Percentiles rank a stretch among this genome's conserved stretches.
Evolutionary conservation across 2,329 filamentous ascomycete species (phyloP).

Genomic region (Penicillium palitans): DNA sequence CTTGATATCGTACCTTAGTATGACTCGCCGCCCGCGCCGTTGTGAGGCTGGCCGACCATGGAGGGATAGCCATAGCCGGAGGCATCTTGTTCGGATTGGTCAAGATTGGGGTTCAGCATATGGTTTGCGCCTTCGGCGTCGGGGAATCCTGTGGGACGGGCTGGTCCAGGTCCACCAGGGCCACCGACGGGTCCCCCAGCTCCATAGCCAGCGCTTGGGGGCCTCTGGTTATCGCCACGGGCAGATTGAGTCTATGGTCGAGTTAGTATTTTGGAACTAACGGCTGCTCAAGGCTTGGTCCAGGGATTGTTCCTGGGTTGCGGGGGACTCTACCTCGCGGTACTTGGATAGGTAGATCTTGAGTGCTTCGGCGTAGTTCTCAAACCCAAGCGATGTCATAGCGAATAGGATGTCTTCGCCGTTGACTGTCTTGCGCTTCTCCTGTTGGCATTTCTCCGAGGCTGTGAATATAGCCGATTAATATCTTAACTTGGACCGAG

Average conservation of each 20-base stretch:
- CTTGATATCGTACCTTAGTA: slow-evolving; percentile 33
- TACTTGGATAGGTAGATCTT: slow-evolving; percentile 99
- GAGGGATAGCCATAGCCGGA: slow-evolving; percentile 48
- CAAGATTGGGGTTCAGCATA: slow-evolving; percentile 47
- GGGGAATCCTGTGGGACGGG: slow-evolving; percentile 37
- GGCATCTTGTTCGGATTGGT: slow-evolving; percentile 48
- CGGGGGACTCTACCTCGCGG: slow-evolving; percentile 75
- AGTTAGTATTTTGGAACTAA: slow-evolving; percentile 43
- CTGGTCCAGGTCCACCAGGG: slow-evolving; percentile 23
- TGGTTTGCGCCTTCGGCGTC: slow-evolving; percentile 46
- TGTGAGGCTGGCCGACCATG: slow-evolving; percentile 50
- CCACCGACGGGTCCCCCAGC: slow-evolving; percentile 42
- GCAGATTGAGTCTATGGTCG: slow-evolving; percentile 72
- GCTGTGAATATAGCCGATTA: slow-evolving; percentile 56
- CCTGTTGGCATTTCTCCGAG: slow-evolving; percentile 98
- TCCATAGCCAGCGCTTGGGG: slow-evolving; percentile 50
- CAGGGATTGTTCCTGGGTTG: neutral
- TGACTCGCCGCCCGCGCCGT: slow-evolving; percentile 48
- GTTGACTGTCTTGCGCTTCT: slow-evolving; percentile 99
- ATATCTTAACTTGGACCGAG: neutral
- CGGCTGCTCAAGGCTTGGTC: neutral
- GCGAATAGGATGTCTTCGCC: slow-evolving; percentile 98
- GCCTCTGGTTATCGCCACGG: slow-evolving; percentile 64
- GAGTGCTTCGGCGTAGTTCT: slow-evolving; percentile 96
- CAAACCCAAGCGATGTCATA: slow-evolving; percentile 98